phyloP scores from a whole-genome alignment of 257 asterid species.

The Capsicum baccatum region DNA sequence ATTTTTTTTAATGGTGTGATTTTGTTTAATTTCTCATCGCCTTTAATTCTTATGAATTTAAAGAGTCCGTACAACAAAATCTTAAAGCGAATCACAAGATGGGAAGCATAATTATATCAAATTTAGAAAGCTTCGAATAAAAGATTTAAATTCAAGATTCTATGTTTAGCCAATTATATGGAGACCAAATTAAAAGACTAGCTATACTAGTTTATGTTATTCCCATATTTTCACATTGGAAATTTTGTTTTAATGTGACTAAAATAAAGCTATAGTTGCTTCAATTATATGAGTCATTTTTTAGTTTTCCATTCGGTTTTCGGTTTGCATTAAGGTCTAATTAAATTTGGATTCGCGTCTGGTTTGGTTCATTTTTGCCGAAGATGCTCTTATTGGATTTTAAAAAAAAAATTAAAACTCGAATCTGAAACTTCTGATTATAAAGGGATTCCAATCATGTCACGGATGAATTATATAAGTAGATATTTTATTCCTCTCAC shows the following conservation, averaged over 20 bases:
- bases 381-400: too few relatives aligned
- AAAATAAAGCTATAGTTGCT: not conserved
- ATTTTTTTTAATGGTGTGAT: too few relatives aligned
- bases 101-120: not conserved
- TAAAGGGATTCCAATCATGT: too few relatives aligned
- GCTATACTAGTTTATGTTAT: not conserved
- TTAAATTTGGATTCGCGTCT: too few relatives aligned
- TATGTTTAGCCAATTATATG: not conserved
- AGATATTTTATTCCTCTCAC: not conserved
- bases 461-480: too few relatives aligned
- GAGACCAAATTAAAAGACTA: not conserved
- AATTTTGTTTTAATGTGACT: not conserved
- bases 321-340: too few relatives aligned
- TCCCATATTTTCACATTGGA: not conserved
- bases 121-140: not conserved
- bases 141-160: not conserved
- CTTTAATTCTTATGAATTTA: not conserved
- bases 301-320: too few relatives aligned
- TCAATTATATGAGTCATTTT: too few relatives aligned
- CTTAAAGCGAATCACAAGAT: not conserved
- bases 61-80: not conserved
- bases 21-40: not conserved
- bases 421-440: too few relatives aligned
- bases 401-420: too few relatives aligned
- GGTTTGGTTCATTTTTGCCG: too few relatives aligned